Evolutionary conservation across 495 filamentous ascomycete species (phyloP).

Genomic region (Xylaria cubensis): DNA sequence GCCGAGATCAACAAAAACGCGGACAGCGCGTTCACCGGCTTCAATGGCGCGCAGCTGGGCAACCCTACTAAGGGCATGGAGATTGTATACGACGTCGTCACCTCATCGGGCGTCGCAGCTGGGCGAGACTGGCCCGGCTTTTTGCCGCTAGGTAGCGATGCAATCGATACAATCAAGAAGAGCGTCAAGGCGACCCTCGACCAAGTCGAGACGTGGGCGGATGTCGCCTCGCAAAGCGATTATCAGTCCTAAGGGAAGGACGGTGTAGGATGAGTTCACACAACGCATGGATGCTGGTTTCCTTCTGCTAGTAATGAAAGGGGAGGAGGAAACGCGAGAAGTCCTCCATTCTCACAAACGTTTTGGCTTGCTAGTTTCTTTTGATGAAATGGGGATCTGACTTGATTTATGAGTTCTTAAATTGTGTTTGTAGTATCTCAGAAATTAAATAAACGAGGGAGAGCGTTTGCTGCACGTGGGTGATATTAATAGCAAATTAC

Average conservation of each 20-base stretch:
- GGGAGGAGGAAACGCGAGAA: neutral
- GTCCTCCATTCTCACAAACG: too few relatives aligned
- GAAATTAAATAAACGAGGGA: neutral
- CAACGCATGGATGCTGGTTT: neutral
- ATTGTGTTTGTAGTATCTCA: neutral
- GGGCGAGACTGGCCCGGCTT: slow-evolving; percentile 29
- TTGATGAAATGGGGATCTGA: neutral
- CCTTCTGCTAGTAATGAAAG: neutral
- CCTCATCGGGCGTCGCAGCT: slow-evolving; percentile 37
- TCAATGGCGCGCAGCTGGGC: slow-evolving; percentile 37
- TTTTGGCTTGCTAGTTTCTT: neutral
- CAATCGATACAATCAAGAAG: neutral
- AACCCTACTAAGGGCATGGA: slow-evolving; percentile 43
- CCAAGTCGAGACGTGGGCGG: slow-evolving; percentile 2
- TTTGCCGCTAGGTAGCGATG: slow-evolving; percentile 32
- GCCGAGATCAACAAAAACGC: slow-evolving; percentile 24
- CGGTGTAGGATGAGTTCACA: neutral
- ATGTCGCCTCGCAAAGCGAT: slow-evolving; percentile 1
- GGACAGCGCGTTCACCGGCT: slow-evolving; percentile 14
- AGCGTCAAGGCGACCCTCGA: neutral
- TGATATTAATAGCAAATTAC: neutral
- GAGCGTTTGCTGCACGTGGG: neutral
- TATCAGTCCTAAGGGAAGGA: neutral
- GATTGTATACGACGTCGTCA: slow-evolving; percentile 44
- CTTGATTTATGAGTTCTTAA: neutral